These are phyloP conservation scores for Cystoisospora suis DNA, from an alignment of 169 alveolate species.

Conservation along the genomic window DNA sequence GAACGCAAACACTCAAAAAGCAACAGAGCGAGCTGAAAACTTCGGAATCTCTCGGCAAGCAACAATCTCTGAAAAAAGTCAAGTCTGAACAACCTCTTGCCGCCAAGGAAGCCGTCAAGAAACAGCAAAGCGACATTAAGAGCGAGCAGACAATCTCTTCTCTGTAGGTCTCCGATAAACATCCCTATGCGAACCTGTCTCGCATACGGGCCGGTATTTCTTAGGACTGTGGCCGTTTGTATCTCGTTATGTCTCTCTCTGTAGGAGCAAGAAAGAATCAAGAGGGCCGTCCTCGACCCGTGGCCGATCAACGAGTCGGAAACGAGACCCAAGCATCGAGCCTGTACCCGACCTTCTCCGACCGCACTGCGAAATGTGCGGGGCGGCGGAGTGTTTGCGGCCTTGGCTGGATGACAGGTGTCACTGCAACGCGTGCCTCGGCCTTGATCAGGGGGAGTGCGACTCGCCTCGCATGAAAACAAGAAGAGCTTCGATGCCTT, in stretches of 20 bases:
- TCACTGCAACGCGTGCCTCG: slow-evolving; percentile 30
- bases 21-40: background rate
- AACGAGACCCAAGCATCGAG: background rate
- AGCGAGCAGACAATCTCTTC: background rate
- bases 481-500: background rate
- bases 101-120: background rate
- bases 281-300: too few relatives aligned
- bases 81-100: background rate
- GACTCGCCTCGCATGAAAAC: slow-evolving; percentile 19
- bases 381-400: slow-evolving; percentile 33
- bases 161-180: background rate
- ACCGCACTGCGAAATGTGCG: slow-evolving; percentile 35
- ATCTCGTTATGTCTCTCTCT: too few relatives aligned
- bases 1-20: background rate
- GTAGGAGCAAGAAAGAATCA: too few relatives aligned
- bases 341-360: slow-evolving; percentile 7
- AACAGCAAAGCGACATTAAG: background rate
- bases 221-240: too few relatives aligned
- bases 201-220: too few relatives aligned
- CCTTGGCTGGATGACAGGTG: slow-evolving; percentile 24
- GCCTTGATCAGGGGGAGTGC: background rate
- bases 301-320: background rate
- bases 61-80: background rate
- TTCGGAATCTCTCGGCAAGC: background rate
- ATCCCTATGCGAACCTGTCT: too few relatives aligned